These are phyloP conservation scores for Echinochloa phyllopogon DNA, from an alignment of 176 grass and related monocot species.

Conservation along the genomic window DNA sequence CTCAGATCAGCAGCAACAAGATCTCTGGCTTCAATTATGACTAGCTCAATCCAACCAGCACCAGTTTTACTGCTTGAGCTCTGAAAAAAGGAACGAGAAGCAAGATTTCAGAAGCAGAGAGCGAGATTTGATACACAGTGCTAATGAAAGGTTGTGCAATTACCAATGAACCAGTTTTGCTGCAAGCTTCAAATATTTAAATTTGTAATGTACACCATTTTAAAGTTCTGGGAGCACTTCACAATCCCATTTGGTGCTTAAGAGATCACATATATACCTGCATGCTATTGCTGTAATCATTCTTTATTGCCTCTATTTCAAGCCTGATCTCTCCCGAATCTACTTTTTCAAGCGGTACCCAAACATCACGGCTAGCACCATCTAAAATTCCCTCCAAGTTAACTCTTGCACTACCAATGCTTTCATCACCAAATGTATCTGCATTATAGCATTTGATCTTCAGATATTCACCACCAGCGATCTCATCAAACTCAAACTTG, in stretches of 20 bases:
- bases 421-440: constrained; percentile 85
- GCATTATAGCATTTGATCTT: constrained; percentile 85
- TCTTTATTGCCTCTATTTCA: constrained; percentile 68
- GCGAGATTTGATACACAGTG: background rate
- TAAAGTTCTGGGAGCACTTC: background rate
- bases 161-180: background rate
- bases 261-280: constrained; percentile 42
- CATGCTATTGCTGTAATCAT: constrained; percentile 42
- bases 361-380: constrained; percentile 66
- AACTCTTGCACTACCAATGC: constrained; percentile 87
- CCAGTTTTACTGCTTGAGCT: constrained; percentile 56
- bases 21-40: constrained; percentile 87
- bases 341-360: constrained; percentile 91
- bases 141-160: background rate
- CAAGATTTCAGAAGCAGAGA: constrained; percentile 25
- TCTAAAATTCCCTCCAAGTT: constrained; percentile 83
- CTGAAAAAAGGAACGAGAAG: constrained; percentile 42
- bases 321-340: constrained; percentile 87
- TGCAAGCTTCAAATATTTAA: constrained; percentile 9
- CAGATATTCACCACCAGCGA: constrained; percentile 82
- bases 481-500: constrained; percentile 92
- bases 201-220: background rate
- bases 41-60: constrained; percentile 75
- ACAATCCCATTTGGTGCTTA: background rate
- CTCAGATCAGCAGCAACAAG: constrained; percentile 95